phyloP scores from a whole-genome alignment of 179 eudicot species.

The Nepenthes alata region DNA sequence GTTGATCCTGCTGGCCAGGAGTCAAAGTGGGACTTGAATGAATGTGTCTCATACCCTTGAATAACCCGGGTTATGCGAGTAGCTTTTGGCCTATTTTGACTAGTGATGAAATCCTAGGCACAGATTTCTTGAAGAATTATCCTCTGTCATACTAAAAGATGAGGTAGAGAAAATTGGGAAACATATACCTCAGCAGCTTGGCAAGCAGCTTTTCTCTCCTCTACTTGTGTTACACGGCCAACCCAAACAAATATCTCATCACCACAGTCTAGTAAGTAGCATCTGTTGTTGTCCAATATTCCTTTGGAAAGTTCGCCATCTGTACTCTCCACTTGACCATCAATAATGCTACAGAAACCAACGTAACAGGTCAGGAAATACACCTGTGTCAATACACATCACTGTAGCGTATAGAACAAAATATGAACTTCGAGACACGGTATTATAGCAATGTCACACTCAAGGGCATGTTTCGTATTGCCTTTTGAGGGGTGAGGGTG shows the following conservation, averaged over 20 bases:
- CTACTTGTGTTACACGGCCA: conserved; percentile 89
- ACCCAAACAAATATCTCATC: conserved; percentile 86
- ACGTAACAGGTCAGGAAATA: conserved; percentile 10
- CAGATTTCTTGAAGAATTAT: conserved; percentile 15
- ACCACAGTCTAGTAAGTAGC: conserved; percentile 87
- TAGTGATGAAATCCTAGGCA: conserved; percentile 55
- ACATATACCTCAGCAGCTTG: conserved; percentile 71
- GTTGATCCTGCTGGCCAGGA: conserved; percentile 92
- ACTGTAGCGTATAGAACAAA: not conserved
- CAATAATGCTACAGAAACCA: conserved; percentile 49
- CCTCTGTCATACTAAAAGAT: not conserved
- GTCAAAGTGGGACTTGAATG: conserved; percentile 83
- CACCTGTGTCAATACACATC: not conserved
- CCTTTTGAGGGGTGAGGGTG: too few species aligned
- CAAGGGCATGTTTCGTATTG: too few species aligned
- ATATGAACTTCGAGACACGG: not conserved
- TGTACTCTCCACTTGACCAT: conserved; percentile 42
- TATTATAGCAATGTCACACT: too few species aligned
- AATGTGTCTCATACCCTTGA: conserved; percentile 88
- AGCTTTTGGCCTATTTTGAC: conserved; percentile 83
- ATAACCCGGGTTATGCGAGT: conserved; percentile 69
- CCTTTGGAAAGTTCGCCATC: conserved; percentile 86
- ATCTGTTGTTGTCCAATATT: conserved; percentile 64
- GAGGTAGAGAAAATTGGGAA: not conserved
- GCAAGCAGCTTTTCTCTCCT: conserved; percentile 79